phyloP scores from a whole-genome alignment of 306 rosid genomes.

The Mucuna pruriens region DNA sequence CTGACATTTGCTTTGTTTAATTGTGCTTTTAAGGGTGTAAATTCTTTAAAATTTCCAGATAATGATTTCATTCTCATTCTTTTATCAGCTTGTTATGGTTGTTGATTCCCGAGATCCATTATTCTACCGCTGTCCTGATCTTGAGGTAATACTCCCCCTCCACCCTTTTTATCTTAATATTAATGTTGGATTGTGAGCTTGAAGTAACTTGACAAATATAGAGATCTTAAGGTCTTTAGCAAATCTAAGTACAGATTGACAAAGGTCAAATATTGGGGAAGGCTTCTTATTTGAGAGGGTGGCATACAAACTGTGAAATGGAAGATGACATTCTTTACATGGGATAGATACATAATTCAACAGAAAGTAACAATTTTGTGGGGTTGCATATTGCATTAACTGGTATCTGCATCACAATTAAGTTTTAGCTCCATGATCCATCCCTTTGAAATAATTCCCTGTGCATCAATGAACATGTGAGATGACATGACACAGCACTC shows the following conservation, averaged over 20 bases:
- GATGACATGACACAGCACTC: background rate
- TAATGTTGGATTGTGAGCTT: background rate
- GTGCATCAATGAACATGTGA: background rate
- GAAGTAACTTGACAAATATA: slow-evolving; percentile 15
- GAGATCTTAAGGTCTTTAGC: background rate
- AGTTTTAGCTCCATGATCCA: background rate
- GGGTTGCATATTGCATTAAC: background rate
- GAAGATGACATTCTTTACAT: slow-evolving; percentile 6
- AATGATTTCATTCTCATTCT: background rate
- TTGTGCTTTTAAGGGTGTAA: background rate
- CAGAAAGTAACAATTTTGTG: background rate
- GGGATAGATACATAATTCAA: background rate
- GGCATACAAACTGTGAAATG: background rate
- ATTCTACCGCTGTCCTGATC: slow-evolving; percentile 87
- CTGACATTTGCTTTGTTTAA: background rate
- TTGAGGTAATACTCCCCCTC: slow-evolving; percentile 58
- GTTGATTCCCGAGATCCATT: slow-evolving; percentile 83
- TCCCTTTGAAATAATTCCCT: background rate
- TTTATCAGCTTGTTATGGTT: slow-evolving; percentile 72
- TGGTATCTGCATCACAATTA: background rate
- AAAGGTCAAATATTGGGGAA: background rate
- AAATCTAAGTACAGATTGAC: background rate
- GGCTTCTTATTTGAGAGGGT: background rate
- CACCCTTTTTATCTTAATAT: background rate
- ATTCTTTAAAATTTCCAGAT: background rate